Base-by-base conservation (phyloP, 169 alveolate species). In the Plasmodium adleri region DNA sequence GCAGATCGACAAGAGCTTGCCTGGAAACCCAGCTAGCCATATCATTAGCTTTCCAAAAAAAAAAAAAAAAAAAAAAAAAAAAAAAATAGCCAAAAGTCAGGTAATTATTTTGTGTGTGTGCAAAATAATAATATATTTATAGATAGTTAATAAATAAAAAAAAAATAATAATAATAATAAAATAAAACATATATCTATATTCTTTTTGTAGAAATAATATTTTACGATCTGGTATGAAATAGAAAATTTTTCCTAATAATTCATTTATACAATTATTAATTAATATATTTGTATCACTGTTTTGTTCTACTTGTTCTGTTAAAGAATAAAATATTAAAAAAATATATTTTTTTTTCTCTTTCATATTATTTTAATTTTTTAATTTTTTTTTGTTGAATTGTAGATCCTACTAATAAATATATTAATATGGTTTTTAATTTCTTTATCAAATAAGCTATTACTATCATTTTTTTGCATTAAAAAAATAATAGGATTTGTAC, bases 1-100 rank as follows among this genome's bases (percentile, higher is more conserved):
- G 28, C 17, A 78, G 78, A 43, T 64, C 89, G 45, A 71, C 74
- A 56, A 78, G 9, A 39, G 89, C 89, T 58, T 78, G 89, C 17
- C 89, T 78, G 43, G 89, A 78, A 17, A 78, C n/a, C 89, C 89
- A 78, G 76, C 60, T 78, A 22, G 78, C 72, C 78, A 78, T 70
- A 32, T 78, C 89, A 15, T 78, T 64, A 43, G 89, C 89, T 78
- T 49, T 12, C 67, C 45, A 24, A 26, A 43, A 63, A 54, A 64
- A 70, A 70, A 13, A 60, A 43, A 39, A 60, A 62, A 39, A 74
- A 59, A 15, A 56, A 56, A 13, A 56, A 56, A 13, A 56, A 56
- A 12, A 15, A 12, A 56, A 56, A 56, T 56, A 56, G 45, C 45
- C 45, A 32, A 32, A 32, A 32, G 45, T 4, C 45, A 32, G 45